Percentiles rank a stretch among this genome's conserved stretches.
Conservation (phyloP, 345 rosid species). For the Geranium brycei region DNA sequence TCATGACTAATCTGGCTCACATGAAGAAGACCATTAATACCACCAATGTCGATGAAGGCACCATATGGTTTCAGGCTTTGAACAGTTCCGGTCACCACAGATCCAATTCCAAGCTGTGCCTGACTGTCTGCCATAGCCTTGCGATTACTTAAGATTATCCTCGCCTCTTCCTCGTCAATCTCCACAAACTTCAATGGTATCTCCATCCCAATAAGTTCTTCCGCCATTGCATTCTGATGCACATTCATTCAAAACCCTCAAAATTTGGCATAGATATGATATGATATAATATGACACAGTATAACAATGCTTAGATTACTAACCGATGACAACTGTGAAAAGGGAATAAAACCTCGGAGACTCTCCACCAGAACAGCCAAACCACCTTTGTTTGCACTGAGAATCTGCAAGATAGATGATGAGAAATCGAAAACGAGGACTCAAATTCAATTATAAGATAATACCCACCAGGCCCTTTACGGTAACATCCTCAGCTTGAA, state of each 20-base stretch:
- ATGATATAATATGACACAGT: background rate
- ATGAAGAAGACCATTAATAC: constrained; percentile 93
- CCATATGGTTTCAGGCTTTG: constrained; percentile 96
- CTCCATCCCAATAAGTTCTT: constrained; percentile 79
- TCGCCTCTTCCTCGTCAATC: constrained; percentile 85
- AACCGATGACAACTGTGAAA: constrained; percentile 84
- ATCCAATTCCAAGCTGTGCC: constrained; percentile 91
- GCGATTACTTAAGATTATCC: constrained; percentile 89
- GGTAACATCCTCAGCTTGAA: constrained; percentile 84
- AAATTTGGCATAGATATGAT: background rate
- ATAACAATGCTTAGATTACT: constrained; percentile 13
- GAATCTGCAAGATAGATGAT: constrained; percentile 29
- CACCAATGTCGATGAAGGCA: constrained; percentile 94
- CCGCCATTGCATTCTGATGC: constrained; percentile 61
- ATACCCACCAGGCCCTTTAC: constrained; percentile 76
- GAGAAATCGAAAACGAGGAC: too few species aligned
- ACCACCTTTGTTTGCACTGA: constrained; percentile 88
- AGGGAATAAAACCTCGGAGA: constrained; percentile 84
- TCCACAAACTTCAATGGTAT: constrained; percentile 88
- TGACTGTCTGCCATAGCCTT: constrained; percentile 98
- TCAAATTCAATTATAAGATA: background rate
- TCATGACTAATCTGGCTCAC: constrained; percentile 98
- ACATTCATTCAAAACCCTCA: background rate
- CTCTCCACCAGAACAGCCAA: constrained; percentile 77
- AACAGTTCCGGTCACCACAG: constrained; percentile 77